Percentiles rank a stretch among this genome's conserved stretches.
These are phyloP conservation scores for Aspergillus costaricaensis DNA, from an alignment of 2,329 filamentous ascomycete species.

Conservation along the genomic window DNA sequence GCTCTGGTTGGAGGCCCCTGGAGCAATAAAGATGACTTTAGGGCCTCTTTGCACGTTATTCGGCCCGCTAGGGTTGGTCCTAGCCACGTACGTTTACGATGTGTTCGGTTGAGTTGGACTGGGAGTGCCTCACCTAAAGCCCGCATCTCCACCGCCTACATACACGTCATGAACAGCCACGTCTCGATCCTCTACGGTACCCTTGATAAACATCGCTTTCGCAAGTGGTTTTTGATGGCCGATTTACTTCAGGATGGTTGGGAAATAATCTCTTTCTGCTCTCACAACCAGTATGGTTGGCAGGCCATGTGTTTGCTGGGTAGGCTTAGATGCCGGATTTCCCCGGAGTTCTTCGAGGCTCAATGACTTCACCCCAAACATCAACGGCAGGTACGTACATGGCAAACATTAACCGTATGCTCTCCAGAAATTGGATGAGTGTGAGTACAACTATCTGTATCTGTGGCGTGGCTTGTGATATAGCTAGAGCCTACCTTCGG, in stretches of 20 bases:
- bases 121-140: conserved; percentile 4
- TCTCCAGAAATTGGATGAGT: not conserved
- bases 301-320: conserved; percentile 1
- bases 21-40: not conserved
- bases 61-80: not conserved
- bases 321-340: not conserved
- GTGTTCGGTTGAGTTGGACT: conserved; percentile 6
- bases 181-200: not conserved
- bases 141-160: conserved; percentile 13
- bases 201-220: not conserved
- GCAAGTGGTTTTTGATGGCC: not conserved
- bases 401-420: not conserved
- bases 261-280: not conserved
- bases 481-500: conserved; percentile 11
- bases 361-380: not conserved
- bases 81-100: conserved; percentile 4
- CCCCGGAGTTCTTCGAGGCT: not conserved
- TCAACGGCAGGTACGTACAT: not conserved
- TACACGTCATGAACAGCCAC: conserved; percentile 13
- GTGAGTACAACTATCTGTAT: not conserved
- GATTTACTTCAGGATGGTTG: not conserved
- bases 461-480: conserved; percentile 5
- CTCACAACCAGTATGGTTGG: not conserved
- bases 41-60: not conserved
- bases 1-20: no score